A percentile compares a stretch with the other conserved stretches of the same genome.
Evolutionary conservation across 352 stramenopile genomes (phyloP).

Genomic region (Phytophthora constricta): DNA sequence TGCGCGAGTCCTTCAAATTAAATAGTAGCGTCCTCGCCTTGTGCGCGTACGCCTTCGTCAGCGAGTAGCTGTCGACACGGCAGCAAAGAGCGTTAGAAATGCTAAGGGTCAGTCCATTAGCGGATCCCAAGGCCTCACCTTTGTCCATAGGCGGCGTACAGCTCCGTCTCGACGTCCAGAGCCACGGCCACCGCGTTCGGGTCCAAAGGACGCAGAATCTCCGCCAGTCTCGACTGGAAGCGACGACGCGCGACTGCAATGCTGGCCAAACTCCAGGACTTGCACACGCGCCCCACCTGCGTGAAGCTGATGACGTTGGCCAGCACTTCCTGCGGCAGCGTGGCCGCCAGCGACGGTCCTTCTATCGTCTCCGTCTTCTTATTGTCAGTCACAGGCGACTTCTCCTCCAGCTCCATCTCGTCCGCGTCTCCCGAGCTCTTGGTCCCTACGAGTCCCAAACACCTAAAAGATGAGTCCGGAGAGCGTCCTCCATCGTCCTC

Average conservation of each 20-base stretch:
- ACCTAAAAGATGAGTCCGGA: slow-evolving; percentile 1
- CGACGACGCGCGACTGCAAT: slow-evolving; percentile 69
- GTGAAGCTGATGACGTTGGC: slow-evolving; percentile 73
- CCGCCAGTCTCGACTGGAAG: slow-evolving; percentile 58
- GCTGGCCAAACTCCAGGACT: slow-evolving; percentile 80
- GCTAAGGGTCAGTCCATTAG: neutral
- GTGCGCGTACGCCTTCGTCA: slow-evolving; percentile 82
- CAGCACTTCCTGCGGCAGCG: slow-evolving; percentile 79
- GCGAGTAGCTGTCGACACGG: slow-evolving; percentile 47
- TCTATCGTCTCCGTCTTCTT: neutral
- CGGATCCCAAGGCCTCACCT: slow-evolving; percentile 41
- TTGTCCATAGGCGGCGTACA: slow-evolving; percentile 67
- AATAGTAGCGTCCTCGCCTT: slow-evolving; percentile 85
- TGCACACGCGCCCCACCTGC: slow-evolving; percentile 79
- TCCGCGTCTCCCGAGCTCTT: neutral
- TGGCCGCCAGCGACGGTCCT: slow-evolving; percentile 37
- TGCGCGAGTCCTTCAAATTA: slow-evolving; percentile 82
- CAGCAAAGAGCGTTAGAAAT: neutral
- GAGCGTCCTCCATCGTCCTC: neutral
- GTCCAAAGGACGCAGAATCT: slow-evolving; percentile 63
- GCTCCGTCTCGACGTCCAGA: slow-evolving; percentile 61
- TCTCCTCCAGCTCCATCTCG: slow-evolving; percentile 23
- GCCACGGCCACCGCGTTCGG: slow-evolving; percentile 51
- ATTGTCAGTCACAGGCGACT: neutral
- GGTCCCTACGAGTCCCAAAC: slow-evolving; percentile 5